These are phyloP conservation scores for Talaromyces nanjingensis DNA, from an alignment of 495 filamentous ascomycete species.

Conservation along the genomic window DNA sequence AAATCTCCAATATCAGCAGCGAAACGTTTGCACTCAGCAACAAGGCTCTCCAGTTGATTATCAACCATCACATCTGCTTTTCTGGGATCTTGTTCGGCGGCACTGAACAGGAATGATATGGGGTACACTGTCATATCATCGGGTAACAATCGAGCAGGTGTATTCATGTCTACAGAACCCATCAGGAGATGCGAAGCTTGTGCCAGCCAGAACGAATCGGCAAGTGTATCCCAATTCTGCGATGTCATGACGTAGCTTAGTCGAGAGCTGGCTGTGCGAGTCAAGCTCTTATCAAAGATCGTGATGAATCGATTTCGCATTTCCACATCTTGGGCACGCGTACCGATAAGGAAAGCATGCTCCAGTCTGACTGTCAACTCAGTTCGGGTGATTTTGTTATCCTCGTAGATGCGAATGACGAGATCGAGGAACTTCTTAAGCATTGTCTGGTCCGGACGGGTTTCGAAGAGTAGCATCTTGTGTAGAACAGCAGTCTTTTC, in stretches of 20 bases:
- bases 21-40: conserved; percentile 74
- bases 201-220: conserved; percentile 91
- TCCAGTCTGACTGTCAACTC: conserved; percentile 95
- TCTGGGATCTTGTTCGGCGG: conserved; percentile 60
- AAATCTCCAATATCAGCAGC: conserved; percentile 74
- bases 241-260: conserved; percentile 79
- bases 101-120: conserved; percentile 57
- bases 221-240: conserved; percentile 97
- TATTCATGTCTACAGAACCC: conserved; percentile 81
- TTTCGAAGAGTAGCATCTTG: conserved; percentile 96
- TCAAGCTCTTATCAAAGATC: conserved; percentile 88
- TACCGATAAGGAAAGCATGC: conserved; percentile 94
- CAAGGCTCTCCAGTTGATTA: conserved; percentile 71
- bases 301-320: conserved; percentile 94
- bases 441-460: conserved; percentile 70
- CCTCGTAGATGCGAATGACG: conserved; percentile 95
- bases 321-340: conserved; percentile 86
- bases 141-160: conserved; percentile 61
- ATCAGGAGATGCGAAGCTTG: conserved; percentile 89
- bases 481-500: conserved; percentile 95
- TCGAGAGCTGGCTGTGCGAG: conserved; percentile 76
- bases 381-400: conserved; percentile 86
- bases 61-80: conserved; percentile 70
- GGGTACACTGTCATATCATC: conserved; percentile 78
- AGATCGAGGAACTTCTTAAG: conserved; percentile 89